Percentiles rank a stretch among this genome's conserved stretches.
Conservation (phyloP, 805 yeast species). For the Myxozyma neglecta region DNA sequence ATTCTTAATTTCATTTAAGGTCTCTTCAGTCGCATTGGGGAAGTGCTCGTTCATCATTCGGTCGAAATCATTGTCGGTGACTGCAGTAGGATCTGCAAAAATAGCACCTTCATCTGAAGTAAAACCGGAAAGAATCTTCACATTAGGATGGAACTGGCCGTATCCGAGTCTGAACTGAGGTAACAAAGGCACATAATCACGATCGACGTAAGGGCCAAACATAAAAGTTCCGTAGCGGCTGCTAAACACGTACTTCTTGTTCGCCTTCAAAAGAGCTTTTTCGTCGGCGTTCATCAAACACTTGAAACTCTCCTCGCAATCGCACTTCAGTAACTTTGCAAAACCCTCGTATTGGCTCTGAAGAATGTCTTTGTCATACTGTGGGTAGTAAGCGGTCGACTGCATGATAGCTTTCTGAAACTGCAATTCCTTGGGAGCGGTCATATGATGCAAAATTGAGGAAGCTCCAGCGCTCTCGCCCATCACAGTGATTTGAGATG, state of each 20-base stretch:
- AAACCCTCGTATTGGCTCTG: slow-evolving; percentile 19
- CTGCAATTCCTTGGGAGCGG: slow-evolving; percentile 31
- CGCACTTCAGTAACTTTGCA: slow-evolving; percentile 18
- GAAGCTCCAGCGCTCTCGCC: slow-evolving; percentile 47
- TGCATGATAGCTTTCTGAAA: slow-evolving; percentile 30
- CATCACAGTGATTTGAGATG: slow-evolving; percentile 41
- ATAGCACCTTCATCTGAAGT: slow-evolving; percentile 28
- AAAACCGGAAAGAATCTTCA: slow-evolving; percentile 17
- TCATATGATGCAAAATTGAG: slow-evolving; percentile 40
- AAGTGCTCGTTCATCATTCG: slow-evolving; percentile 11
- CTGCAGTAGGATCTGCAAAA: slow-evolving; percentile 22
- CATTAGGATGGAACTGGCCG: slow-evolving; percentile 12
- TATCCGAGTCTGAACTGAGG: slow-evolving; percentile 23
- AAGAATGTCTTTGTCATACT: slow-evolving; percentile 17
- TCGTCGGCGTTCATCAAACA: slow-evolving; percentile 18
- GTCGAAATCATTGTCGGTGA: slow-evolving; percentile 11
- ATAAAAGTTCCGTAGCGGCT: slow-evolving; percentile 23
- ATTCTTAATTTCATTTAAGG: slow-evolving; percentile 8
- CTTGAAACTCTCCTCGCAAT: slow-evolving; percentile 10
- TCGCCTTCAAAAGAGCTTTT: slow-evolving; percentile 13
- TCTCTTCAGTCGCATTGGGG: slow-evolving; percentile 20
- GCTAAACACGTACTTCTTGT: slow-evolving; percentile 8
- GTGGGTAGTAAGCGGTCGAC: slow-evolving; percentile 29
- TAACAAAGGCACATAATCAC: slow-evolving; percentile 19
- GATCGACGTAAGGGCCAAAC: slow-evolving; percentile 31